Percentiles rank a stretch among this genome's conserved stretches.
These are phyloP conservation scores for Aspergillus uvarum DNA, from an alignment of 2,329 filamentous ascomycete species.

Conservation along the genomic window DNA sequence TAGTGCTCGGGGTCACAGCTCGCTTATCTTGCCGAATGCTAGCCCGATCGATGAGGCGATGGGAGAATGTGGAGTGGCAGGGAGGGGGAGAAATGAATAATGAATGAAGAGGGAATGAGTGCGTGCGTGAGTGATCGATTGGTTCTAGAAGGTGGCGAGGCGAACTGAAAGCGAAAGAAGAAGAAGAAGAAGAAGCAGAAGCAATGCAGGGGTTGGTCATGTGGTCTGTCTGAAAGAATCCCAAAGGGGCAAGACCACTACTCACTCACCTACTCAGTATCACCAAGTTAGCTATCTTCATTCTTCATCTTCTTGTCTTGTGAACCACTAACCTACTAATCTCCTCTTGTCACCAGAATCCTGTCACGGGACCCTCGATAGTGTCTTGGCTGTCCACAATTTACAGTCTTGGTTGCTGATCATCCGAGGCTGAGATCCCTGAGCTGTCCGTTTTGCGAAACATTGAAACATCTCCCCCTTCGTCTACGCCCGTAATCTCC, in stretches of 20 bases:
- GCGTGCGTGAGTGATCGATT: not conserved
- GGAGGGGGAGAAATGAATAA: not conserved
- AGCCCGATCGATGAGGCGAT: not conserved
- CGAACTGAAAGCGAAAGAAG: not conserved
- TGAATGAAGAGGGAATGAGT: too few relatives aligned
- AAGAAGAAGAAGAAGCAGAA: too few relatives aligned
- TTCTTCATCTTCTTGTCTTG: not conserved
- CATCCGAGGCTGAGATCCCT: slow-evolving; percentile 33
- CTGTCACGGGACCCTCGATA: slow-evolving; percentile 15
- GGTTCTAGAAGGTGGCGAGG: not conserved
- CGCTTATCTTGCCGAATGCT: not conserved
- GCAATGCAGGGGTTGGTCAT: not conserved
- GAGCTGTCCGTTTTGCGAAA: slow-evolving; percentile 22
- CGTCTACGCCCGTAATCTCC: not conserved
- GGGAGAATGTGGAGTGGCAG: not conserved
- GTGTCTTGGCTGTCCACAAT: slow-evolving; percentile 13
- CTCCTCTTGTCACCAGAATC: not conserved
- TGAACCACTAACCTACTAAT: not conserved
- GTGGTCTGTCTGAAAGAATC: not conserved
- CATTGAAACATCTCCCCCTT: not conserved
- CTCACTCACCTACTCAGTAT: not conserved
- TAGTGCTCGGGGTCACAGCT: not conserved
- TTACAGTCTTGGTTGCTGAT: slow-evolving; percentile 29
- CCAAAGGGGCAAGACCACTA: not conserved
- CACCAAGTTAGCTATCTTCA: too few relatives aligned